These are phyloP conservation scores for Lithohypha guttulata DNA, from an alignment of 2,329 filamentous ascomycete species.

Conservation along the genomic window DNA sequence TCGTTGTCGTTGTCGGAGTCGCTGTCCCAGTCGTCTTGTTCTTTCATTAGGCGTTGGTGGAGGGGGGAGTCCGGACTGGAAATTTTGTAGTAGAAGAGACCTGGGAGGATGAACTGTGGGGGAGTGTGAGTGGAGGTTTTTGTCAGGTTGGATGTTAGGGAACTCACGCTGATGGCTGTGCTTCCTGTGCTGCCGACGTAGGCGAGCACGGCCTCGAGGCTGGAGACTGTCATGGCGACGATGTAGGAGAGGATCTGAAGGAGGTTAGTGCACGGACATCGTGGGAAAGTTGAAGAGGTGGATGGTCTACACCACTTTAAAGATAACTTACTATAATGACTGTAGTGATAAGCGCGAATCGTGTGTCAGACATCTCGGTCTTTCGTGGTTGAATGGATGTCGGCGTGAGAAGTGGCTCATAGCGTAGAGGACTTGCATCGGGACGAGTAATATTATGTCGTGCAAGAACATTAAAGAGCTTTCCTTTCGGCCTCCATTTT, in stretches of 20 bases:
- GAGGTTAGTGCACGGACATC: too few relatives aligned
- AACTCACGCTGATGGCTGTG: constrained; percentile 87
- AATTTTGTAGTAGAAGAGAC: constrained; percentile 97
- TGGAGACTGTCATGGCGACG: constrained; percentile 81
- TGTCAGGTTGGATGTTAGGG: too few relatives aligned
- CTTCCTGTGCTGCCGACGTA: constrained; percentile 93
- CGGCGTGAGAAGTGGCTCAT: constrained; percentile 29
- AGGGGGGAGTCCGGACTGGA: constrained; percentile 76
- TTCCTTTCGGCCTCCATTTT: constrained; percentile 63
- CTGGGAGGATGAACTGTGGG: constrained; percentile 95
- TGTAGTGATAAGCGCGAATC: constrained; percentile 84
- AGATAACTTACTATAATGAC: constrained; percentile 67
- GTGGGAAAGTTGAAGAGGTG: too few relatives aligned
- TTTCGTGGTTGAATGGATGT: constrained; percentile 23
- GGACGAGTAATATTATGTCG: constrained; percentile 13
- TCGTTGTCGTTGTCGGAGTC: constrained; percentile 46
- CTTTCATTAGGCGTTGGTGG: constrained; percentile 78
- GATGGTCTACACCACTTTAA: too few relatives aligned
- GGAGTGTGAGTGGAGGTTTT: too few relatives aligned
- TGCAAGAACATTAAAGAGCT: constrained; percentile 21
- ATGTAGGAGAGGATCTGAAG: constrained; percentile 77
- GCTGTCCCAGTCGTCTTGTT: constrained; percentile 62
- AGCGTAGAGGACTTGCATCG: constrained; percentile 34
- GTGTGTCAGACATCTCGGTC: constrained; percentile 66
- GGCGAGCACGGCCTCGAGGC: constrained; percentile 79